Percentiles rank a stretch among this genome's conserved stretches.
Conservation (phyloP, 805 yeast species). For the Candida schatavii region DNA sequence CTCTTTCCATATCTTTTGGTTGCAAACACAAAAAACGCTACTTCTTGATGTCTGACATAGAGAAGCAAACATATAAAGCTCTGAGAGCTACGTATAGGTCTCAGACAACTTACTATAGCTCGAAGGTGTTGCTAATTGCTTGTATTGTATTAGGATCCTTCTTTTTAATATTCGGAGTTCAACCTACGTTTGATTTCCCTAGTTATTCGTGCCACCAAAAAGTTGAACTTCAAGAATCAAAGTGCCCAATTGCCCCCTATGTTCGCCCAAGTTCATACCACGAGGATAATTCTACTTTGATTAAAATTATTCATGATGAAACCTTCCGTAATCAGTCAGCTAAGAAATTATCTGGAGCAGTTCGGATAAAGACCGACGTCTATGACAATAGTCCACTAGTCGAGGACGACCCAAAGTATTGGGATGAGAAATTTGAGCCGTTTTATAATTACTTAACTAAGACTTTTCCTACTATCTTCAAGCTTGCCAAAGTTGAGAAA, state of each 20-base stretch:
- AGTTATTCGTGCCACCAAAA: background rate
- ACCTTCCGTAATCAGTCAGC: constrained; percentile 15
- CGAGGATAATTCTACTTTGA: constrained; percentile 17
- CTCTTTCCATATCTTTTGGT: no score
- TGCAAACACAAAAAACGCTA: no score
- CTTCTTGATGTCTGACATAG: no score
- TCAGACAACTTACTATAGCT: no score
- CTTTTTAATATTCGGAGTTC: no score
- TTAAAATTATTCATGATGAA: constrained; percentile 11
- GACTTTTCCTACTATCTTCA: constrained; percentile 17
- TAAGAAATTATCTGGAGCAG: constrained; percentile 14
- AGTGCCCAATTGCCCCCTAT: constrained; percentile 5
- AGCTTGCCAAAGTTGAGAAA: constrained; percentile 10
- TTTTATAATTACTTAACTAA: constrained; percentile 15
- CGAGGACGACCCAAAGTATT: constrained; percentile 13
- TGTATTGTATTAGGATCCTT: no score
- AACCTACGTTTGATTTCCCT: background rate
- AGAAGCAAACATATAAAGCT: no score
- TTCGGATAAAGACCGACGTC: constrained; percentile 12
- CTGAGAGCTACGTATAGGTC: no score
- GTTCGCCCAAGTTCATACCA: constrained; percentile 24
- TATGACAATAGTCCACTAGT: constrained; percentile 14
- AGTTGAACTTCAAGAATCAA: background rate
- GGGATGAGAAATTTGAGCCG: constrained; percentile 16
- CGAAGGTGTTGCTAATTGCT: no score